Percentiles rank a stretch among this genome's conserved stretches.
phyloP scores from a whole-genome alignment of 352 stramenopile species.

The Phytophthora sp. region DNA sequence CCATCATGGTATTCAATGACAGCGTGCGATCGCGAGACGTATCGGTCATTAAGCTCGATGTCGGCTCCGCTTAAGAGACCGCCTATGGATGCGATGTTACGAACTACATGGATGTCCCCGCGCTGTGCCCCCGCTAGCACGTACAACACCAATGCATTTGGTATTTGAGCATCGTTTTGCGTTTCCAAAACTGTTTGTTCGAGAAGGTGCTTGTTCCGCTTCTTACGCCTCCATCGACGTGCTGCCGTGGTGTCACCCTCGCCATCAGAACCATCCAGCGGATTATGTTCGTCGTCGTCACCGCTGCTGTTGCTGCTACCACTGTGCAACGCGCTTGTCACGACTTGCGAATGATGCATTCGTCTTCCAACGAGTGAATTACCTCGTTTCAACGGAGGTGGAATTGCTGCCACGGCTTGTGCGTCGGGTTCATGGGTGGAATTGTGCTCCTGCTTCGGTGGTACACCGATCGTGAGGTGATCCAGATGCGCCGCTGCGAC shows the following conservation, averaged over 20 bases:
- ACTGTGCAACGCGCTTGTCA: slow-evolving; percentile 34
- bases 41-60: slow-evolving; percentile 76
- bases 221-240: slow-evolving; percentile 75
- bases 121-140: slow-evolving; percentile 79
- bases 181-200: slow-evolving; percentile 65
- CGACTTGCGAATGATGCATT: slow-evolving; percentile 41
- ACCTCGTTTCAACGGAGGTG: slow-evolving; percentile 20
- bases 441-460: neutral
- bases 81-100: slow-evolving; percentile 66
- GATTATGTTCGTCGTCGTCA: slow-evolving; percentile 23
- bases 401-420: neutral
- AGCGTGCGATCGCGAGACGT: slow-evolving; percentile 61
- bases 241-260: slow-evolving; percentile 22
- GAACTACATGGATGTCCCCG: slow-evolving; percentile 79
- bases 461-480: slow-evolving; percentile 8
- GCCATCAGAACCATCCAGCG: slow-evolving; percentile 5
- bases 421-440: neutral
- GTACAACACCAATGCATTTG: slow-evolving; percentile 74
- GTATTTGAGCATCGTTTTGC: slow-evolving; percentile 52
- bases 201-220: slow-evolving; percentile 73
- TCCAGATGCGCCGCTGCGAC: slow-evolving; percentile 44
- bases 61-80: slow-evolving; percentile 55
- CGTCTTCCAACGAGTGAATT: slow-evolving; percentile 25
- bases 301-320: neutral
- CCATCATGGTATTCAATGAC: slow-evolving; percentile 78